Evolutionary conservation across 768 basidiomycete genomes (phyloP), one percentile per base, ranked within the genome.

Genomic region (Holtermanniella nyarrowii): DNA sequence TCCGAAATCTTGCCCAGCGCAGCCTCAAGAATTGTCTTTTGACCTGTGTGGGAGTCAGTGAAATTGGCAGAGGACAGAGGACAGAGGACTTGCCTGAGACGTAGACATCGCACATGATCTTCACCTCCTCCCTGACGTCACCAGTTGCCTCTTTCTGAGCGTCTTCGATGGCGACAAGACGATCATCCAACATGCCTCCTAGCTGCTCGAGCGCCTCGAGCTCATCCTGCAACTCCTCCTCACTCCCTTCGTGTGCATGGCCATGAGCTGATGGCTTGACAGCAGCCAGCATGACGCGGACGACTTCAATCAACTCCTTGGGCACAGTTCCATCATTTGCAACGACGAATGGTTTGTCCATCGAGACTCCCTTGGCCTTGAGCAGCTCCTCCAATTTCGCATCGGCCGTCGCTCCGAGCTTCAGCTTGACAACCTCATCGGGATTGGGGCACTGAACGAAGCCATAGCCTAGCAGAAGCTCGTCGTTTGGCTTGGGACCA

Each of bases 401-500:
- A 14, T 54, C 45, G 13, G 46, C 41, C 0, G 45, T 23, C 1
- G 49, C 26, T 2, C 84, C 84, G 39, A 93, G 73, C 55, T 82
- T 83, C 26, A 95, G 78, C 1, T 85, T 76, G 59, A 91, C 84
- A 0, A 84, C 86, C 63, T 95, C 91, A 62, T 89, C 86, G 0
- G 84, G 84, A 57, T 95, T 95, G 1, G 78, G 73, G 10, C 42
- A 23, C 3, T 91, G 66, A 0, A 85, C 80, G 72, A 96, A 97
- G 0, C 93, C 91, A 63, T 95, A 96, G 4, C 86, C 88, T 3
- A 96, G 77, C 43, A 96, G 80, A 42, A 96, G 78, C 70, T 91
- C 87, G 23, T 86, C 78, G 68, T 93, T 91, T 0, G 88, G 81
- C 66, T 95, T 95, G 0, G 82, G 79, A 0, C 90, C 91, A 68